Evolutionary conservation across 2,329 filamentous ascomycete genomes (phyloP), one percentile per base, ranked within the genome.

Genomic region (Colletotrichum lupini): DNA sequence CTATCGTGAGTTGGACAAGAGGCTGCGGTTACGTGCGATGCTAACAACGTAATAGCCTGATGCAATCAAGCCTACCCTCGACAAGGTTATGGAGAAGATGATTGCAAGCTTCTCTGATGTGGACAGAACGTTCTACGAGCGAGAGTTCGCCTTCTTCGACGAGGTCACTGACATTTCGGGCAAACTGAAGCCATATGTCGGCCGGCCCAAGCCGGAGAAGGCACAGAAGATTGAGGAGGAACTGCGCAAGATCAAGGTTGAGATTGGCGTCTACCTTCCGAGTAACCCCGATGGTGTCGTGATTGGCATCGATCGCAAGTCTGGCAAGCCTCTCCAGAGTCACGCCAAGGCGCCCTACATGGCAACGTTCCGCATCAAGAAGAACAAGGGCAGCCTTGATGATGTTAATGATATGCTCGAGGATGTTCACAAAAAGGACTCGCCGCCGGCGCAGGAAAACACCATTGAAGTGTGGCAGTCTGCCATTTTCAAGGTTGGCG

Each of bases 201-300:
- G 98, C 83, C 90, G 90, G 72, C 92, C 93, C 53, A 99, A 99
- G 83, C 93, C 95, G 2, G 96, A 98, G 83, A 99, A 99, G 89
- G 98, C 98, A 82, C 94, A 97, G 80, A 99, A 98, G 86, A 99
- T 99, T 75, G 97, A 98, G 80, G 97, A 99, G 83, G 97, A 99
- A 81, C 87, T 99, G 56, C 94, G 97, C 76, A 97, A 98, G 83
- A 98, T 99, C 83, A 93, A 98, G 81, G 94, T 99, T 2, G 96
- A 98, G 77, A 94, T 98, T 55, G 97, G 97, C 19, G 97, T 99
- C 7, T 99, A 99, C 81, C 89, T 99, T 19, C 97, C 97, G 1
- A 97, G 94, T 83, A 99, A 99, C 80, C 97, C 97, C 0, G 97
- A 99, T 76, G 97, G 97, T 52, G 93, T 97, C 19, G 97, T 99